Conservation (phyloP, 768 basidiomycete species). For the Boletus sp. region DNA sequence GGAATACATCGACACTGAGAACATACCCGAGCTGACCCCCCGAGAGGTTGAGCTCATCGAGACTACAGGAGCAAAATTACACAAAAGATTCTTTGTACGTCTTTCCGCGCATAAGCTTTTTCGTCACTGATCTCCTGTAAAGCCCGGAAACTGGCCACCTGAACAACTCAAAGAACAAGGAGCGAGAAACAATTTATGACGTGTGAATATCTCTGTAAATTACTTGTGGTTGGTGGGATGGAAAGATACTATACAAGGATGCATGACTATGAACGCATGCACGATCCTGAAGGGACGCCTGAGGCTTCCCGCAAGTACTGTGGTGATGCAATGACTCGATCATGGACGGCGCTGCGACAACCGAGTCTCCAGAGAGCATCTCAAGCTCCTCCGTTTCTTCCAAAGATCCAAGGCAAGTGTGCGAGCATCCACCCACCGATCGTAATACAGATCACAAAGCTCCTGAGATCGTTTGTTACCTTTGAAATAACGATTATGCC, state of each 20-base stretch:
- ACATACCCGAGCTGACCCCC: conserved; percentile 25
- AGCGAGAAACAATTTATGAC: not conserved
- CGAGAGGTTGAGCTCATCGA: conserved; percentile 28
- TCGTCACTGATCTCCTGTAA: conserved; percentile 1
- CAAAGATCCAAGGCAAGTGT: not conserved
- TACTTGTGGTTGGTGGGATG: not conserved
- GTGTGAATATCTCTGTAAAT: not conserved
- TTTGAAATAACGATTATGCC: not conserved
- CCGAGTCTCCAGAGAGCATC: not conserved
- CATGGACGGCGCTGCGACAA: not conserved
- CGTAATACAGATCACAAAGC: not conserved
- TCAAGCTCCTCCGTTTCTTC: conserved; percentile 1
- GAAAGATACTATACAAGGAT: not conserved
- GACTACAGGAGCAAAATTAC: conserved; percentile 19
- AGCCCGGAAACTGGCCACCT: conserved; percentile 19
- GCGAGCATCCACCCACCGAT: conserved; percentile 1
- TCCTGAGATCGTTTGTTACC: not conserved
- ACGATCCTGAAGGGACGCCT: not conserved
- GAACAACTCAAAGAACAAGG: conserved; percentile 6
- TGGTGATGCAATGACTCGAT: not conserved
- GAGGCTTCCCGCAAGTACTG: no score
- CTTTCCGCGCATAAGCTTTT: not conserved
- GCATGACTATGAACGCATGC: not conserved
- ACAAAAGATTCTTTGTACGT: conserved; percentile 29
- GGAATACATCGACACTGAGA: conserved; percentile 32